These are phyloP conservation scores for Amaranthus cruentus DNA, from an alignment of 148 eudicot genomes.

Conservation along the genomic window DNA sequence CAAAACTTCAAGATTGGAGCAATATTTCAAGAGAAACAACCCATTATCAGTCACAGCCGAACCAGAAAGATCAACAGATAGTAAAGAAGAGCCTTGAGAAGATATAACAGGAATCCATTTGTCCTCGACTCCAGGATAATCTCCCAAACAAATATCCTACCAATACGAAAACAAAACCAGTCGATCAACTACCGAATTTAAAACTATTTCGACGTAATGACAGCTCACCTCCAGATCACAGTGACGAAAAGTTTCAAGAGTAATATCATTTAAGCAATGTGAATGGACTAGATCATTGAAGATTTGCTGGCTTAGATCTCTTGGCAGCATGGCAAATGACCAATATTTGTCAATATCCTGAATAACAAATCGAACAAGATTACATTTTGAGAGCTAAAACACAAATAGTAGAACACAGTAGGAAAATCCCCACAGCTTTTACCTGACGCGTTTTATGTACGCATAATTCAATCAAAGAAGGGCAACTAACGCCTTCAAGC, in stretches of 20 bases:
- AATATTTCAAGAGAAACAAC: slow-evolving; percentile 24
- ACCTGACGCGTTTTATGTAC: slow-evolving; percentile 29
- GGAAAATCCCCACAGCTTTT: neutral
- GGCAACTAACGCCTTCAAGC: slow-evolving; percentile 23
- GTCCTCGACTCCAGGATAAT: slow-evolving; percentile 34
- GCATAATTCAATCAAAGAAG: slow-evolving; percentile 35
- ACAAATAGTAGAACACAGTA: neutral
- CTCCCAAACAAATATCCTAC: slow-evolving; percentile 36
- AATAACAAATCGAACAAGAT: neutral
- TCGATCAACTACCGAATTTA: neutral
- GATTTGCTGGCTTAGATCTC: slow-evolving; percentile 36
- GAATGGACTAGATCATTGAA: slow-evolving; percentile 30
- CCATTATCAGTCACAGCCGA: slow-evolving; percentile 40
- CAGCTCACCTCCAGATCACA: slow-evolving; percentile 32
- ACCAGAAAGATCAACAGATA: slow-evolving; percentile 35
- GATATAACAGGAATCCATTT: slow-evolving; percentile 30
- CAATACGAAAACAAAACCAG: slow-evolving; percentile 9
- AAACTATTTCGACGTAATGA: neutral
- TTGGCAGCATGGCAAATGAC: slow-evolving; percentile 28
- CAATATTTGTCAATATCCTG: slow-evolving; percentile 33
- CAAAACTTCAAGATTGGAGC: slow-evolving; percentile 30
- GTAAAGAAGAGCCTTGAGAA: slow-evolving; percentile 33
- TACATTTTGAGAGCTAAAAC: neutral
- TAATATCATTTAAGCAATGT: slow-evolving; percentile 25
- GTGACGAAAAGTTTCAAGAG: slow-evolving; percentile 34